Evolutionary conservation across 139 green algal genomes (phyloP).

Genomic region (Axilococcus clingmanii): DNA sequence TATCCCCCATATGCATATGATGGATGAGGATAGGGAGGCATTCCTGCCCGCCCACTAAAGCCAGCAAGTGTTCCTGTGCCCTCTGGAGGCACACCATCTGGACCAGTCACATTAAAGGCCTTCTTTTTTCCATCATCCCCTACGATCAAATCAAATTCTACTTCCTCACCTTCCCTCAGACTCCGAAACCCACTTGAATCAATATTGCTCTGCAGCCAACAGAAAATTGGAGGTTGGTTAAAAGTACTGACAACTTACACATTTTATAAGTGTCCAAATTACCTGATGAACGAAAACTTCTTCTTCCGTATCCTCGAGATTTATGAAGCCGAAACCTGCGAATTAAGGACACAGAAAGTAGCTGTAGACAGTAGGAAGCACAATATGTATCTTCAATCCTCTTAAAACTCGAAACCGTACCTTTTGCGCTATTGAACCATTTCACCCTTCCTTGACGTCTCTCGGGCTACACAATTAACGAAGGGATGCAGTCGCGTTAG

Average conservation of each 20-base stretch:
- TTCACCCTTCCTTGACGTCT: slow-evolving; percentile 52
- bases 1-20: not conserved
- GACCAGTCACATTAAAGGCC: slow-evolving; percentile 84
- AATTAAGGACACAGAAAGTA: not conserved
- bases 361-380: no score
- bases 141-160: slow-evolving; percentile 84
- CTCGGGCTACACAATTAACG: slow-evolving; percentile 14
- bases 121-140: slow-evolving; percentile 81
- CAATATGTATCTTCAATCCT: no score
- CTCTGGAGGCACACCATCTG: slow-evolving; percentile 57
- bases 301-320: slow-evolving; percentile 63
- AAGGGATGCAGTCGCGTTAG: no score
- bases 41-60: not conserved
- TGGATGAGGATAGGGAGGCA: not conserved
- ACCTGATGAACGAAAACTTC: slow-evolving; percentile 97
- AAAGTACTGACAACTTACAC: not conserved
- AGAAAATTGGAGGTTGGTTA: slow-evolving; percentile 5
- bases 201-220: slow-evolving; percentile 74
- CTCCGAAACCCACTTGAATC: slow-evolving; percentile 82
- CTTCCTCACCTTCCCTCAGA: slow-evolving; percentile 77
- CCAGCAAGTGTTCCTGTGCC: slow-evolving; percentile 19
- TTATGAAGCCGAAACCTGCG: slow-evolving; percentile 69
- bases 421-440: slow-evolving; percentile 90
- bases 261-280: slow-evolving; percentile 4
- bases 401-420: not conserved